Evolutionary conservation across 305 asterid species (phyloP).

Genomic region (Solanum aculeatissimum): DNA sequence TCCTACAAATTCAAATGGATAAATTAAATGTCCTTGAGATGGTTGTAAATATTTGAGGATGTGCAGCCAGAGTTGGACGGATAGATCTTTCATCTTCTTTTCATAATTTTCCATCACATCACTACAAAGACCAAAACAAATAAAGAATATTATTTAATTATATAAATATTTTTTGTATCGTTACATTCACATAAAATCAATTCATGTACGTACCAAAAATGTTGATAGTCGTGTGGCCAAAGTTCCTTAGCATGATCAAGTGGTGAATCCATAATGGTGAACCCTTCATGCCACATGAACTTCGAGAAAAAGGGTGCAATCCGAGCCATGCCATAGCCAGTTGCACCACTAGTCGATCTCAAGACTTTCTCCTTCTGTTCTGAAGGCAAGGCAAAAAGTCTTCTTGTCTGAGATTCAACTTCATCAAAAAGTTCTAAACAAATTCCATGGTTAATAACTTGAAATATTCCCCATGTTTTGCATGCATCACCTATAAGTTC

Average conservation of each 20-base stretch:
- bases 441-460: constrained; percentile 46
- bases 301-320: constrained; percentile 53
- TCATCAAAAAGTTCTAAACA: constrained; percentile 22
- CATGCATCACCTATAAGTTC: constrained; percentile 50
- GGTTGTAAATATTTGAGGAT: constrained; percentile 36
- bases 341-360: constrained; percentile 38
- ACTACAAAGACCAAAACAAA: constrained; percentile 14
- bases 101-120: constrained; percentile 59
- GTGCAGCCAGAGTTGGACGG: constrained; percentile 29
- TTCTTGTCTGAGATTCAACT: constrained; percentile 34
- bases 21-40: constrained; percentile 15
- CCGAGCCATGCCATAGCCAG: constrained; percentile 71
- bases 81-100: constrained; percentile 41
- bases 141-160: background rate
- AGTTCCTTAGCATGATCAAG: constrained; percentile 50
- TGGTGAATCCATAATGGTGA: constrained; percentile 64
- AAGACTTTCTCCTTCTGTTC: constrained; percentile 31
- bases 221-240: constrained; percentile 49
- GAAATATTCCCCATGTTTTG: constrained; percentile 49
- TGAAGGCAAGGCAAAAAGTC: constrained; percentile 43
- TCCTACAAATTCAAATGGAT: constrained; percentile 18
- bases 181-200: background rate
- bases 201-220: constrained; percentile 44
- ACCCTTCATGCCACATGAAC: constrained; percentile 89
- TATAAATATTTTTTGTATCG: background rate